Evolutionary conservation across 2,329 filamentous ascomycete species (phyloP), one percentile per base, ranked within the genome.

Genomic region (Helotiales sp.): DNA sequence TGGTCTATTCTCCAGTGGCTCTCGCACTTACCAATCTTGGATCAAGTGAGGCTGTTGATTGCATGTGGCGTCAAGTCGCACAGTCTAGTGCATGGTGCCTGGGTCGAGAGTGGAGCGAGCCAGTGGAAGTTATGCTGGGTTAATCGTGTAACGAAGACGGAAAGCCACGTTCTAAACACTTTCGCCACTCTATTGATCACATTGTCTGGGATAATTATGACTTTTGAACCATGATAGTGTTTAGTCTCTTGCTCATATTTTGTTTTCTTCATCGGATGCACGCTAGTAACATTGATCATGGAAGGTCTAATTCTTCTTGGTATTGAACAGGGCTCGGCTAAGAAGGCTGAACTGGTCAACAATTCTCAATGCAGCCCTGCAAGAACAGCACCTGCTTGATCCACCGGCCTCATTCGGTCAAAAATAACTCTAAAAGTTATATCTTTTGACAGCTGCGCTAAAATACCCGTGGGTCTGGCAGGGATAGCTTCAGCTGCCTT

Each of bases 151-250:
- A 55, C 17, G 30, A 24, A 17, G 30, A 55, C 47, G 22, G 47
- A 24, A 28, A 50, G 47, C 47, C 47, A 50, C 15, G 22, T 50
- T 50, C 11, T 50, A 13, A 24, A 50, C 22, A 50, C 17, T 55
- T 32, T 55, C n/a, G 52, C 30, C 17, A 3, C 17, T 22, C 8
- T 55, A 11, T 22, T 22, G n/a, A 37, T 34, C 10, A 2, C 8
- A 55, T 55, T 55, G n/a, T 55, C n/a, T 55, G 3, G 47, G 47
- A 50, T 15, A 50, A 50, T 50, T 26, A 50, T 28, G 47, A 15
- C 13, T 15, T 17, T 50, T 10, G 24, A 50, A 28, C 22, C 22
- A 26, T 4, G 24, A 15, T 17, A 28, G 13, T 50, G 10, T 28
- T 28, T 24, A 6, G 26, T 50, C 22, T 28, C 10, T 11, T 11